Evolutionary conservation across 2,329 filamentous ascomycete species (phyloP).

Genomic region (Trichoderma asperellum): DNA sequence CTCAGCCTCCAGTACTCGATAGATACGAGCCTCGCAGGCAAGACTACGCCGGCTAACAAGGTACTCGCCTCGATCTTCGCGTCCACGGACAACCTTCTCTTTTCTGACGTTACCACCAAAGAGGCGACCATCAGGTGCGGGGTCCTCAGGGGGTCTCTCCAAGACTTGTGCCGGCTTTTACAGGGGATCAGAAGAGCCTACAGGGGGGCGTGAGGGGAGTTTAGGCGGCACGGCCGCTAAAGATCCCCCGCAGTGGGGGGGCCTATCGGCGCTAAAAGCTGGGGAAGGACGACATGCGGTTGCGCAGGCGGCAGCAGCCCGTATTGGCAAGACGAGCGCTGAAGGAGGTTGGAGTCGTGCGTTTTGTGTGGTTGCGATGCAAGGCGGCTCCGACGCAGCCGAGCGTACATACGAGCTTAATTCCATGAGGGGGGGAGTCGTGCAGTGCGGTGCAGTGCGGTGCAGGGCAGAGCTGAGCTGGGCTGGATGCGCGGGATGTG

Average conservation of each 20-base stretch:
- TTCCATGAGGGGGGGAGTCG: background rate
- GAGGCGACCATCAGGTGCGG: slow-evolving; percentile 23
- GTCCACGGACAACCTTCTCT: slow-evolving; percentile 14
- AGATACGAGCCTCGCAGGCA: slow-evolving; percentile 8
- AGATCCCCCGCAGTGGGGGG: slow-evolving; percentile 26
- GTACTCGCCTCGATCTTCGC: slow-evolving; percentile 16
- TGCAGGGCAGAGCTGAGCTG: background rate
- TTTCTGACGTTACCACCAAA: slow-evolving; percentile 24
- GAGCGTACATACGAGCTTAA: slow-evolving; percentile 26
- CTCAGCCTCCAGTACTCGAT: background rate
- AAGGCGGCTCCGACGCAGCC: slow-evolving; percentile 17
- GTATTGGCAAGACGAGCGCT: background rate
- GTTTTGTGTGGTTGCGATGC: background rate
- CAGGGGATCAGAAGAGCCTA: slow-evolving; percentile 2
- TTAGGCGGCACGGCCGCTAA: slow-evolving; percentile 19
- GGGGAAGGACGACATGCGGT: slow-evolving; percentile 26
- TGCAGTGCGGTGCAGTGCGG: background rate
- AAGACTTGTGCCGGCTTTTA: background rate
- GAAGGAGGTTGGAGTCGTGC: background rate
- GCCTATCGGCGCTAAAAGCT: slow-evolving; percentile 30
- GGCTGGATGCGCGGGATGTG: background rate
- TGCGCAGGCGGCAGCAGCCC: background rate
- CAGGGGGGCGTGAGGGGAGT: slow-evolving; percentile 20
- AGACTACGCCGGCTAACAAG: background rate
- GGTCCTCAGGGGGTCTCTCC: slow-evolving; percentile 24